phyloP scores from a whole-genome alignment of 805 yeast genomes.

The Teunomyces atbi region DNA sequence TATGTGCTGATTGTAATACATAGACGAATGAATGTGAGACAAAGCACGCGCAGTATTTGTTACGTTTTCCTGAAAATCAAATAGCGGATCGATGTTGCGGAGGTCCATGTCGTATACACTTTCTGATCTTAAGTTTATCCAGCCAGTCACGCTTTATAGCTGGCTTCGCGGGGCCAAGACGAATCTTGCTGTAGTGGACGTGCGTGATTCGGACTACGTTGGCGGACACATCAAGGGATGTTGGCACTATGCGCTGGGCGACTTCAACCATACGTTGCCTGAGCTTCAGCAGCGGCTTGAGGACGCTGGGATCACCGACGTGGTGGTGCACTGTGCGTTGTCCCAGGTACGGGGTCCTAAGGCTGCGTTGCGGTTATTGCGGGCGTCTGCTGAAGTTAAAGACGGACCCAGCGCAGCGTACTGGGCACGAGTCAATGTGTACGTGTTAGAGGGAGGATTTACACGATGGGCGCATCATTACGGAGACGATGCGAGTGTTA shows the following conservation, averaged over 20 bases:
- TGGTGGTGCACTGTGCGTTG: conserved; percentile 87
- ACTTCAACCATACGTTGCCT: conserved; percentile 39
- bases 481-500: conserved; percentile 63
- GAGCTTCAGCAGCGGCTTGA: conserved; percentile 34
- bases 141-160: conserved; percentile 39
- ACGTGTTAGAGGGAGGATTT: conserved; percentile 84
- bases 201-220: conserved; percentile 75
- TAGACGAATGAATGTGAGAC: background rate
- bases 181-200: conserved; percentile 66
- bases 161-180: conserved; percentile 47
- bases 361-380: conserved; percentile 63
- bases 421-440: conserved; percentile 45
- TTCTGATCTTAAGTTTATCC: conserved; percentile 47
- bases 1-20: too few species aligned
- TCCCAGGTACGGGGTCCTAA: conserved; percentile 93
- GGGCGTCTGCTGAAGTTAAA: conserved; percentile 39
- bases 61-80: too few species aligned
- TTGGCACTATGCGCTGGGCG: conserved; percentile 53
- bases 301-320: conserved; percentile 39
- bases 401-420: conserved; percentile 18
- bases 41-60: background rate
- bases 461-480: conserved; percentile 75
- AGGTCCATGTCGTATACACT: conserved; percentile 20
- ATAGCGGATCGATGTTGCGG: background rate
- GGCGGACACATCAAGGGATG: conserved; percentile 73